Conservation (phyloP, 192 early-diverging fungal genomes). For the Diversispora epigaea region DNA sequence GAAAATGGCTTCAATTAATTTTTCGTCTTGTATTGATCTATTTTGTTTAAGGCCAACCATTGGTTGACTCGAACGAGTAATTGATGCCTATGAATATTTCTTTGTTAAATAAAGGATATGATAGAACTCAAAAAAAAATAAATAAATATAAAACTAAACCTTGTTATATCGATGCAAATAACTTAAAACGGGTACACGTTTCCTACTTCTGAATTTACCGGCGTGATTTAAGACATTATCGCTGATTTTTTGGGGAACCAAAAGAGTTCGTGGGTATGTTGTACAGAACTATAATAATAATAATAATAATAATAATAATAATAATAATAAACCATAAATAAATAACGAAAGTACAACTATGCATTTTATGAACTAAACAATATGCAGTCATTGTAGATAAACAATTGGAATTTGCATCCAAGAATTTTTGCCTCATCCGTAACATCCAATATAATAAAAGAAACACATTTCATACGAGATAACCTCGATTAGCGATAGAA, state of each 20-base stretch:
- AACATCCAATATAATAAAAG: not conserved
- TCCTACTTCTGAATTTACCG: conserved; percentile 75
- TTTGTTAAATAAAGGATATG: conserved; percentile 1
- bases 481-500: conserved; percentile 71
- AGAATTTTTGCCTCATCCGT: not conserved
- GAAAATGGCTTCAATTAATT: conserved; percentile 91
- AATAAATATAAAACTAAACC: conserved; percentile 41
- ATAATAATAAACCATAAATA: not conserved
- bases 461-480: conserved; percentile 50
- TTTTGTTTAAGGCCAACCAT: conserved; percentile 95
- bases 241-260: conserved; percentile 84
- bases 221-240: conserved; percentile 89
- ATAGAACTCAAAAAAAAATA: not conserved
- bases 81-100: conserved; percentile 58
- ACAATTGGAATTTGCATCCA: conserved; percentile 21
- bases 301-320: not conserved
- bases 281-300: conserved; percentile 65
- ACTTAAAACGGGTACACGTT: conserved; percentile 80
- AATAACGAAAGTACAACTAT: not conserved
- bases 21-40: conserved; percentile 96
- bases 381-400: not conserved
- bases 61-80: conserved; percentile 93
- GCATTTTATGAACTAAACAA: not conserved
- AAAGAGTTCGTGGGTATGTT: conserved; percentile 83
- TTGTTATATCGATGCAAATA: conserved; percentile 84